These are phyloP conservation scores for Boletus subcaerulescens DNA, from an alignment of 768 basidiomycete genomes.

Conservation along the genomic window DNA sequence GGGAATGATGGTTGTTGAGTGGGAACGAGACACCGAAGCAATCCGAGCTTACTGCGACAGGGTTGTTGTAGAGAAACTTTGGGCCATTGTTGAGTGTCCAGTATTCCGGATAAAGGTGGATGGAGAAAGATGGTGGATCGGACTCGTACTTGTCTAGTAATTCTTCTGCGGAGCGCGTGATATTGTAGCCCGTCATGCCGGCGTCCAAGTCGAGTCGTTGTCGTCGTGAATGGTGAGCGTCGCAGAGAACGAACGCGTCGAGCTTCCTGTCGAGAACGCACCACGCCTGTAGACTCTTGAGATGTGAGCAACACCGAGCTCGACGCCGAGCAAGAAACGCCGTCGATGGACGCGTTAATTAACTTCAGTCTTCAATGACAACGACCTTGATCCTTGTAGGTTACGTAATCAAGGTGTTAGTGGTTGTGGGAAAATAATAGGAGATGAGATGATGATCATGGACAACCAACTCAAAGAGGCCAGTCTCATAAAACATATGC, in stretches of 20 bases:
- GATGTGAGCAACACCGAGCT: background rate
- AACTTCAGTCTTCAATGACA: too few relatives aligned
- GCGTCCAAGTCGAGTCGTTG: slow-evolving; percentile 18
- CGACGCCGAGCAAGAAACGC: background rate
- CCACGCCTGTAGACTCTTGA: background rate
- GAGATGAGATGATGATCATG: slow-evolving; percentile 29
- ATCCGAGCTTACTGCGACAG: slow-evolving; percentile 51
- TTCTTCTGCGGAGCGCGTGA: slow-evolving; percentile 59
- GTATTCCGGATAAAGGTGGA: slow-evolving; percentile 74
- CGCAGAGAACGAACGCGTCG: background rate
- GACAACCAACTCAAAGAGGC: slow-evolving; percentile 42
- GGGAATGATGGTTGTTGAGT: slow-evolving; percentile 7
- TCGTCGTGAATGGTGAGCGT: slow-evolving; percentile 2
- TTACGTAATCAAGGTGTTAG: slow-evolving; percentile 24
- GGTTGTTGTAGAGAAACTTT: slow-evolving; percentile 80
- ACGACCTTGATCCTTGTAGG: background rate
- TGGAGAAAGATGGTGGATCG: slow-evolving; percentile 69
- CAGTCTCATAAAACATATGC: slow-evolving; percentile 6
- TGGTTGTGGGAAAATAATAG: slow-evolving; percentile 20
- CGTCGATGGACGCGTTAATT: slow-evolving; percentile 23
- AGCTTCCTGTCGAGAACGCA: background rate
- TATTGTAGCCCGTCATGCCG: slow-evolving; percentile 70
- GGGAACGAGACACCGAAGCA: background rate
- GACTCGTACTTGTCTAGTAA: slow-evolving; percentile 56
- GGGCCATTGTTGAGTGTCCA: slow-evolving; percentile 81